Base-by-base conservation (phyloP, 1,139 yeast species). In the Debaryomyces robertsiae region DNA sequence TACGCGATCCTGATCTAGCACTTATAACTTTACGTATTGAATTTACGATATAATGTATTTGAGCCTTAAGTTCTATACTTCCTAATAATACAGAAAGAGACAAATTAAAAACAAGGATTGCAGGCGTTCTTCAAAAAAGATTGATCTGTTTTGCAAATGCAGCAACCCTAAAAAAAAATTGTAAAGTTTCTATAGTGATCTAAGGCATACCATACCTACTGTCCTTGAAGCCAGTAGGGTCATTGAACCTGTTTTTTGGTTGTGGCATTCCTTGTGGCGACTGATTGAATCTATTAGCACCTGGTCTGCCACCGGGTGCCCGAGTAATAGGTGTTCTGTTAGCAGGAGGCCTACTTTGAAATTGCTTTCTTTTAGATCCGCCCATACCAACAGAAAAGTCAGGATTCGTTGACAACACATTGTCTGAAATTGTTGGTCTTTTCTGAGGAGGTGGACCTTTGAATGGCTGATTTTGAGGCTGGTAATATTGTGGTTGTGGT, bases 391-490 rank as follows among this genome's bases (percentile, higher is more conserved):
- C 40, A 13, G 71, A 58, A 48, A 79, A 77, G 50, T 79, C 82
- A 6, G 84, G 84, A 50, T 77, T 79, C 45, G 66, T 68, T 32
- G 70, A 69, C 49, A 79, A 61, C 9, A 73, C 70, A 43, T 64
- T 66, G 39, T 77, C 81, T 1, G 82, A 74, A 3, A 76, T 62
- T 7, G 77, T 69, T 11, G 68, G 63, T 11, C 58, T 52, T 37
- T 30, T 45, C 45, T 11, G 45, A 48, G 6, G 49, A 15, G 42
- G 38, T 14, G 42, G 27, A 16, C 29, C 22, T 13, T 19, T 24
- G 25, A 16, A 16, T n/a, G 22, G 23, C 6, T 14, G 15, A 16
- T 33, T 28, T n/a, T 18, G 23, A 16, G 24, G 36, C 11, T 29
- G 36, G 13, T 14, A 25, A 9, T 15, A 33, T 16, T 33, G 30